phyloP scores from a whole-genome alignment of 1,284 basidiomycete species.

The Leucoagaricus sp. region DNA sequence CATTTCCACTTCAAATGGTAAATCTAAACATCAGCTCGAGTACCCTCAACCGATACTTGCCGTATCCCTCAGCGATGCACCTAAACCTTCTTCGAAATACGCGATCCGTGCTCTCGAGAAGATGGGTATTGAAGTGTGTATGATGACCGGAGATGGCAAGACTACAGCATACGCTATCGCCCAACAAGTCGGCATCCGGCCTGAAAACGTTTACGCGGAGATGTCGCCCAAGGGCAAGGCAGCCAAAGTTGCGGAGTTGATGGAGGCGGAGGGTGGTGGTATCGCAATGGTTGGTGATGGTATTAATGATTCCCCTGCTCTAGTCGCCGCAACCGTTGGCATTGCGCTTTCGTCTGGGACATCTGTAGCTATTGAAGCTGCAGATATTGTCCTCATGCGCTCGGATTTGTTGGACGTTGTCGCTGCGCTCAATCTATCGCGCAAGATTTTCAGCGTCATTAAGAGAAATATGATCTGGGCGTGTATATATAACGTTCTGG shows the following conservation, averaged over 20 bases:
- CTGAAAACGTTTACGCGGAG: conserved; percentile 81
- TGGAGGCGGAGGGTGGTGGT: conserved; percentile 65
- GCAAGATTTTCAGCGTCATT: conserved; percentile 90
- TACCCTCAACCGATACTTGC: conserved; percentile 58
- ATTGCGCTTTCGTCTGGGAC: conserved; percentile 96
- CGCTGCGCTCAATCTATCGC: conserved; percentile 90
- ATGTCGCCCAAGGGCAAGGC: conserved; percentile 96
- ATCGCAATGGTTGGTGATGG: conserved; percentile 99
- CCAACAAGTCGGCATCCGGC: conserved; percentile 80
- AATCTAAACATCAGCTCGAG: conserved; percentile 27
- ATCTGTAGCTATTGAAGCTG: conserved; percentile 96
- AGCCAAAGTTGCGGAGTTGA: conserved; percentile 76
- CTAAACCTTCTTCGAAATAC: conserved; percentile 80
- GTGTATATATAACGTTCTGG: conserved; percentile 90
- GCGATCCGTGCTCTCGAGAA: conserved; percentile 77
- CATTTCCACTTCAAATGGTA: conserved; percentile 2
- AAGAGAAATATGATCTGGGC: conserved; percentile 90
- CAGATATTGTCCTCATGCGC: conserved; percentile 97
- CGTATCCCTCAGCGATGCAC: conserved; percentile 81
- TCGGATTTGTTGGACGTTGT: conserved; percentile 96
- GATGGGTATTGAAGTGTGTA: conserved; percentile 89
- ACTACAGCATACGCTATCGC: conserved; percentile 86
- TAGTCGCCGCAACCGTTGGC: conserved; percentile 93
- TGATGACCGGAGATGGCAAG: conserved; percentile 90
- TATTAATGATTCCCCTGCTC: conserved; percentile 97